Evolutionary conservation across 192 early-diverging fungal genomes (phyloP).

Genomic region (Chytriomyces sp.): DNA sequence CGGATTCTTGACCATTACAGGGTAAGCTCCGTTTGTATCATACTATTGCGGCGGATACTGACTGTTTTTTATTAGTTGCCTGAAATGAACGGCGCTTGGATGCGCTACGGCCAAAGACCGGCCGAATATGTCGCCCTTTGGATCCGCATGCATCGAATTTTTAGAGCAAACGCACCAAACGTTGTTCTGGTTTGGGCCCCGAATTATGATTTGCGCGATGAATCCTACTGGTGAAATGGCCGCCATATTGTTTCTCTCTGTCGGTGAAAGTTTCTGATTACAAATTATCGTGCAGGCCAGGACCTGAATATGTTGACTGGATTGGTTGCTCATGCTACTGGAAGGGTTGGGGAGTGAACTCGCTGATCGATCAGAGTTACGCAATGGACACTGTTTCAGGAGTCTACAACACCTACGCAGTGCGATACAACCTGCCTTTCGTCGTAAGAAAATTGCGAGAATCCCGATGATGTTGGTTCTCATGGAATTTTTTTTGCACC

Average conservation of each 20-base stretch:
- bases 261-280: not conserved
- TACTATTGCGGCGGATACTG: not conserved
- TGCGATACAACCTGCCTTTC: not conserved
- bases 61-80: not conserved
- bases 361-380: not conserved
- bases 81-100: constrained; percentile 12
- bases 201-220: not conserved
- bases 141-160: not conserved
- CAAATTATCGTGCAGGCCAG: constrained; percentile 21
- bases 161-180: not conserved
- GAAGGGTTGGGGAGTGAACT: constrained; percentile 1
- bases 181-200: constrained; percentile 23
- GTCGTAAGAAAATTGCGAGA: not conserved
- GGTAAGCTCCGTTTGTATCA: too few species aligned
- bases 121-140: constrained; percentile 7
- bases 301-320: constrained; percentile 29
- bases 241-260: not conserved
- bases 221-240: too few species aligned
- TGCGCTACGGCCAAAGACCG: constrained; percentile 9
- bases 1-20: too few species aligned
- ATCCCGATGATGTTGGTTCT: not conserved
- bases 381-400: not conserved
- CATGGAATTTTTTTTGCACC: not conserved
- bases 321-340: constrained; percentile 8
- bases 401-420: not conserved